These are phyloP conservation scores for Sphagnum tenellum DNA, from an alignment of 225 moss, liverwort and hornwort genomes.

Conservation along the genomic window DNA sequence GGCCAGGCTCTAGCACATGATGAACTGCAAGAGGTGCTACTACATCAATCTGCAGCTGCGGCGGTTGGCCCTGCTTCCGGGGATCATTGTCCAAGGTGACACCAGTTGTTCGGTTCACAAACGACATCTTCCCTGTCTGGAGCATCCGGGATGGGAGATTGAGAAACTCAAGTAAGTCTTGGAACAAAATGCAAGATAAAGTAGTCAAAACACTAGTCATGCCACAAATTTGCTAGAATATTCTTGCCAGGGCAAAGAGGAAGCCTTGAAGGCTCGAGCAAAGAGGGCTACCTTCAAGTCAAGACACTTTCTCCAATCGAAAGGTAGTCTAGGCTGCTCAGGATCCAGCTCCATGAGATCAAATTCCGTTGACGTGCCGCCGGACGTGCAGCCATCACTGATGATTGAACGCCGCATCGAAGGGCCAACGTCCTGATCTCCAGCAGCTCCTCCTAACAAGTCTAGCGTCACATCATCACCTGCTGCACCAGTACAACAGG, in stretches of 20 bases:
- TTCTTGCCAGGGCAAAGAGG: too few relatives aligned
- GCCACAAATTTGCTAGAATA: too few relatives aligned
- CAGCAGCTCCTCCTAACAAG: slow-evolving; percentile 20
- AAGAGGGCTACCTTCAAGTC: slow-evolving; percentile 41
- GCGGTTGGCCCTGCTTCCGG: slow-evolving; percentile 9
- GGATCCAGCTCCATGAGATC: slow-evolving; percentile 51
- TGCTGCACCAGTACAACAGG: background rate
- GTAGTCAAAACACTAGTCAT: too few relatives aligned
- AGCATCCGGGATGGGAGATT: too few relatives aligned
- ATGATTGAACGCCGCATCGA: slow-evolving; percentile 2
- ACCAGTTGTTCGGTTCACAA: slow-evolving; percentile 41
- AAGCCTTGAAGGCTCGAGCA: too few relatives aligned
- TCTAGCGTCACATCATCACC: slow-evolving; percentile 37
- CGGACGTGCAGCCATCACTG: background rate
- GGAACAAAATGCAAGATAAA: too few relatives aligned
- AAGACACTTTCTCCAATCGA: slow-evolving; percentile 65
- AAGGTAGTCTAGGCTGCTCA: slow-evolving; percentile 34
- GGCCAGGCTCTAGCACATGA: background rate
- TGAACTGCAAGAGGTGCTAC: background rate
- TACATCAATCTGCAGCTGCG: too few relatives aligned
- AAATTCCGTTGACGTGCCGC: slow-evolving; percentile 25
- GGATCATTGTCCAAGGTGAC: slow-evolving; percentile 18
- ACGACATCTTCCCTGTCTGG: slow-evolving; percentile 53
- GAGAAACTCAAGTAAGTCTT: too few relatives aligned
- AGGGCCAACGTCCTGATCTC: background rate